Evolutionary conservation across 352 stramenopile genomes (phyloP).

Genomic region (Globisporangium cederbergense): DNA sequence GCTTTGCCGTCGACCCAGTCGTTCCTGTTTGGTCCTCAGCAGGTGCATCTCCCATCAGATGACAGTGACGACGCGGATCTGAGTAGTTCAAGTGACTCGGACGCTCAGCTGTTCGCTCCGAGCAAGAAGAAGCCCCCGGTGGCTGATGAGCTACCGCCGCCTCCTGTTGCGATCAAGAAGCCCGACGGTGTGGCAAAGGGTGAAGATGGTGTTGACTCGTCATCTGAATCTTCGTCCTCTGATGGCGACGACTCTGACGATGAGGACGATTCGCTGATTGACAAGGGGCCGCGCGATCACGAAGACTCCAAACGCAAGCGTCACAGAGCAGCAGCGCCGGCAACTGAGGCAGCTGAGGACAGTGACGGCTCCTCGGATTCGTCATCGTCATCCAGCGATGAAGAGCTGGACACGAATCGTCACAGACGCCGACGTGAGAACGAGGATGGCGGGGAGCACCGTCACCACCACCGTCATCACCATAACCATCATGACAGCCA

Average conservation of each 20-base stretch:
- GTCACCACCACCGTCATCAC: constrained; percentile 14
- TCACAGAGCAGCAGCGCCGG: neutral
- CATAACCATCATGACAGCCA: constrained; percentile 21
- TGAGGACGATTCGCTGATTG: constrained; percentile 16
- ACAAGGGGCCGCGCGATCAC: constrained; percentile 12
- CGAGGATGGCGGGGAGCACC: constrained; percentile 12
- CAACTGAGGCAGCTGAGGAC: constrained; percentile 4
- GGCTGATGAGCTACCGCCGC: constrained; percentile 1
- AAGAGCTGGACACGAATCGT: constrained; percentile 11
- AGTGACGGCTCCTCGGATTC: constrained; percentile 9
- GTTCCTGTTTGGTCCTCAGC: constrained; percentile 21
- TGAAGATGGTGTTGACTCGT: neutral
- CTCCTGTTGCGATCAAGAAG: constrained; percentile 1
- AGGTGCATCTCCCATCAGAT: constrained; percentile 29
- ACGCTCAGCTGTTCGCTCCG: constrained; percentile 17
- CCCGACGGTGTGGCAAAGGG: constrained; percentile 10
- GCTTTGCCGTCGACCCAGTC: constrained; percentile 1
- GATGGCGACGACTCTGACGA: constrained; percentile 23
- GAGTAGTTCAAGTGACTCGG: constrained; percentile 44
- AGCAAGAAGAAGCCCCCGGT: neutral
- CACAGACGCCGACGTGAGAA: constrained; percentile 23
- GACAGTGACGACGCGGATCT: constrained; percentile 48
- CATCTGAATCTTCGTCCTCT: constrained; percentile 30
- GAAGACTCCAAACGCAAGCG: constrained; percentile 23
- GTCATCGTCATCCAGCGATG: constrained; percentile 17